phyloP scores from a whole-genome alignment of 1,284 basidiomycete genomes.

The Spongispora temasekensis region DNA sequence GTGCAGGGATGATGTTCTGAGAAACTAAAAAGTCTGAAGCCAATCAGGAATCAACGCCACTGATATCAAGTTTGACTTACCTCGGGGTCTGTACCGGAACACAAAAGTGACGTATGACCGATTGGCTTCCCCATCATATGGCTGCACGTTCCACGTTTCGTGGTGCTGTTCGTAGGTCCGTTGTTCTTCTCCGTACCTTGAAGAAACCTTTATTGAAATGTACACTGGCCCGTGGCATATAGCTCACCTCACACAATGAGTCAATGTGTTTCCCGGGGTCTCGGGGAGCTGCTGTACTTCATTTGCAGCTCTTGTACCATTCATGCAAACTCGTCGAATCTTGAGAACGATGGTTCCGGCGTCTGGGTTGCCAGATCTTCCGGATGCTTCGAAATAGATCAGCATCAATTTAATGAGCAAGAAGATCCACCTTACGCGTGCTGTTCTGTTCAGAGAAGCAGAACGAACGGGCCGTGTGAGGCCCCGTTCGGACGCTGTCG shows the following conservation, averaged over 20 bases:
- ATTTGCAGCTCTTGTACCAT: slow-evolving; percentile 37
- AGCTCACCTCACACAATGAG: slow-evolving; percentile 45
- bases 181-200: slow-evolving; percentile 45
- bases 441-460: slow-evolving; percentile 46
- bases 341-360: slow-evolving; percentile 55
- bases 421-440: slow-evolving; percentile 24
- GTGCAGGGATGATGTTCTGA: slow-evolving; percentile 22
- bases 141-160: slow-evolving; percentile 52
- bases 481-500: slow-evolving; percentile 46
- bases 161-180: slow-evolving; percentile 41
- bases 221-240: neutral
- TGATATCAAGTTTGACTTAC: slow-evolving; percentile 33
- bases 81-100: slow-evolving; percentile 55
- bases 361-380: slow-evolving; percentile 33
- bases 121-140: slow-evolving; percentile 41
- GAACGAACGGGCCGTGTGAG: slow-evolving; percentile 55
- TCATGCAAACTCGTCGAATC: slow-evolving; percentile 48
- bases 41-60: neutral
- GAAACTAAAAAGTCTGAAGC: slow-evolving; percentile 22
- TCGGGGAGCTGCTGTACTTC: slow-evolving; percentile 38
- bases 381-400: neutral
- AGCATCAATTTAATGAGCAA: no score
- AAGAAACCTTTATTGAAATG: slow-evolving; percentile 2
- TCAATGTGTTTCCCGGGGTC: slow-evolving; percentile 27
- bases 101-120: slow-evolving; percentile 59